Base-by-base conservation (phyloP, 352 stramenopile species). In the Pythium aphanidermatum region DNA sequence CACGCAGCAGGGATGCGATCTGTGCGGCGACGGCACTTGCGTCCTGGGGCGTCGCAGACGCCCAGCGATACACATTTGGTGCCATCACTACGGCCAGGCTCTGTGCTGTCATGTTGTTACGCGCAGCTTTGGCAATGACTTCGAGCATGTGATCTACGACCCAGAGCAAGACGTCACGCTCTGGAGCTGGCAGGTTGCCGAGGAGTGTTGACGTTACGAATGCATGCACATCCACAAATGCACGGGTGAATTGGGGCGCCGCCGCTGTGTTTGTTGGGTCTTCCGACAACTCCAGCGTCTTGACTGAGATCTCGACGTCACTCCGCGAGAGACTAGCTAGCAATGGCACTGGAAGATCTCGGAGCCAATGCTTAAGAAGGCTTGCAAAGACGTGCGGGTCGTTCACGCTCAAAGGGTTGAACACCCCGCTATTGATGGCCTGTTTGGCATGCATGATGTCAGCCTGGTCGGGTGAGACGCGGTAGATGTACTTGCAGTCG, bases 121-220 rank as follows among this genome's bases (percentile, higher is more conserved):
- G 37, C 11, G 28, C 16, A 23, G 50, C 56, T 35, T 74, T 41
- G 0, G 49, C 29, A 5, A 65, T 54, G 34, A 86, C 67, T 34
- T 86, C 71, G 8, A 80, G 46, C 65, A 74, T 69, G 57, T 86
- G 74, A 46, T 84, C 71, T 3, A 83, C 58, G n/a, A 86, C 60
- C 74, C 74, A 84, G 9, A 80, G 60, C 9, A 86, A 47, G 9
- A 86, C 63, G 1, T 49, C 55, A 17, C 59, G 51, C 33, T 81
- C 62, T 13, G 57, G 46, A 0, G n/a, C 1, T 0, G 56, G 46
- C 3, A 84, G 39, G 27, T 70, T 66, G 17, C 14, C 31, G 20
- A 77, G 42, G 23, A 59, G 36, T n/a, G 10, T 30, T 1, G 20
- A 31, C 36, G 65, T 37, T 21, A 58, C 33, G 42, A 29, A 20